Percentiles rank a stretch among this genome's conserved stretches.
phyloP scores from a whole-genome alignment of 352 stramenopile genomes.

The Phytophthora pluvialis region DNA sequence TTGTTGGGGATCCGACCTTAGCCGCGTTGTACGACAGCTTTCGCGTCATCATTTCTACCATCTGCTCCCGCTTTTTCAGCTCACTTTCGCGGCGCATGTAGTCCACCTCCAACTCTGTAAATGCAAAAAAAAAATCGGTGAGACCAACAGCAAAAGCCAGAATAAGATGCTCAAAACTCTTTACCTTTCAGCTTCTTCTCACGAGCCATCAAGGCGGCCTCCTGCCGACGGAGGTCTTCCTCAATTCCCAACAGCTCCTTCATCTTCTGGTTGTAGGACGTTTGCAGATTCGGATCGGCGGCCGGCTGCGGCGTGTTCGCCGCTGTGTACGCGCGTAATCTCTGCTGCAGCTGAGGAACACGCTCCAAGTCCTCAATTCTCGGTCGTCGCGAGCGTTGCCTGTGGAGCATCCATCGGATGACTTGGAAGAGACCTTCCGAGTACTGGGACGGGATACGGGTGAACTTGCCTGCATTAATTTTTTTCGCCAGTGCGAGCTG shows the following conservation, averaged over 20 bases:
- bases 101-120: slow-evolving; percentile 78
- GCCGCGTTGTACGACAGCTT: slow-evolving; percentile 70
- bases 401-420: slow-evolving; percentile 91
- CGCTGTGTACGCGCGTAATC: slow-evolving; percentile 77
- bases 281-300: slow-evolving; percentile 73
- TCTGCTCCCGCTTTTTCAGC: slow-evolving; percentile 88
- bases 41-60: slow-evolving; percentile 82
- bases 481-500: slow-evolving; percentile 93
- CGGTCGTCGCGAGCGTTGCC: slow-evolving; percentile 80
- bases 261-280: slow-evolving; percentile 89
- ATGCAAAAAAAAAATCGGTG: slow-evolving; percentile 5
- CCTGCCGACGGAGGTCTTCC: slow-evolving; percentile 85
- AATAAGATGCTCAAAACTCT: too few relatives aligned
- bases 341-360: slow-evolving; percentile 81
- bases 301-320: slow-evolving; percentile 48
- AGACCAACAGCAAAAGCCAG: background rate
- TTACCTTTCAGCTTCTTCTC: slow-evolving; percentile 88
- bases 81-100: slow-evolving; percentile 79
- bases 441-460: slow-evolving; percentile 91
- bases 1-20: slow-evolving; percentile 74
- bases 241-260: slow-evolving; percentile 88
- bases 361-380: slow-evolving; percentile 88
- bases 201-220: slow-evolving; percentile 81
- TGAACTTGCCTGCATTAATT: slow-evolving; percentile 93
- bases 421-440: slow-evolving; percentile 91